A percentile compares a stretch with the other conserved stretches of the same genome.
Conservation (phyloP, 202 grass and related monocot species). For the Dendrocalamus latiflorus region DNA sequence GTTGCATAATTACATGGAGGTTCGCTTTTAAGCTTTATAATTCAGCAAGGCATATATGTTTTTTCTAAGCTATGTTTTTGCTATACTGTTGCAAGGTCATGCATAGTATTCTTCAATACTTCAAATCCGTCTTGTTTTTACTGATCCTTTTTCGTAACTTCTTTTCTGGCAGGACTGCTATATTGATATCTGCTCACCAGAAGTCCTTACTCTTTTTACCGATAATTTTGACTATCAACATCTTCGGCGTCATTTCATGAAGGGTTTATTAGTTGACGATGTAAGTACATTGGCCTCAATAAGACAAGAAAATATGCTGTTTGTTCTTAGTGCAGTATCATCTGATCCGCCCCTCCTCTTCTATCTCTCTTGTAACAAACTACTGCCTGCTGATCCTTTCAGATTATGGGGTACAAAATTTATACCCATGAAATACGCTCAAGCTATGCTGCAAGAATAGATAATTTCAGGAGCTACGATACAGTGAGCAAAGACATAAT, state of each 20-base stretch:
- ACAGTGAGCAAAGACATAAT: conserved; percentile 93
- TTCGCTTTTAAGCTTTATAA: conserved; percentile 36
- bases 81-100: not conserved
- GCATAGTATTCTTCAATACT: not conserved
- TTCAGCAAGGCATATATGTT: not conserved
- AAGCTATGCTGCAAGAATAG: conserved; percentile 82
- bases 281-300: conserved; percentile 24
- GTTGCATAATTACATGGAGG: conserved; percentile 88
- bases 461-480: conserved; percentile 91
- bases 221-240: conserved; percentile 99
- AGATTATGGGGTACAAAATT: conserved; percentile 97
- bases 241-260: conserved; percentile 94
- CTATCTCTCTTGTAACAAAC: conserved; percentile 8
- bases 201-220: conserved; percentile 86
- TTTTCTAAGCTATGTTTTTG: not conserved
- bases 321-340: not conserved
- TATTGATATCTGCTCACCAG: conserved; percentile 95
- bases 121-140: not conserved
- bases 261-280: conserved; percentile 94
- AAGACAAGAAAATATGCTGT: too few species aligned
- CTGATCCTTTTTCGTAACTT: not conserved
- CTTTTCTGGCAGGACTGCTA: conserved; percentile 74
- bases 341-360: not conserved
- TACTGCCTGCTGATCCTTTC: conserved; percentile 32
- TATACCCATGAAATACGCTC: conserved; percentile 90